A percentile compares a stretch with the other conserved stretches of the same genome.
phyloP scores from a whole-genome alignment of 371 early-diverging fungal genomes.

The Coemansia sp. region DNA sequence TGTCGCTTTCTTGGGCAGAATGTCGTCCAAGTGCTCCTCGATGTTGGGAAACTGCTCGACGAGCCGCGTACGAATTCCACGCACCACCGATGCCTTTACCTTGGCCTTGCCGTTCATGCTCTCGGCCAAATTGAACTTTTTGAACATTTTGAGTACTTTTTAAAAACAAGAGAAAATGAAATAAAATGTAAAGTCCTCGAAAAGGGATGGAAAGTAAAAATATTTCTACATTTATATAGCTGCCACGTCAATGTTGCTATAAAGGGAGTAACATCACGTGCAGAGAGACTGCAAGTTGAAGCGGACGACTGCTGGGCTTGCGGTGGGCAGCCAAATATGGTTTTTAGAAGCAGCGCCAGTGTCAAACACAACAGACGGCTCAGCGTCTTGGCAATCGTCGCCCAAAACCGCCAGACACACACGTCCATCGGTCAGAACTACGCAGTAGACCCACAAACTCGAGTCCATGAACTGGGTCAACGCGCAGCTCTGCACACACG shows the following conservation, averaged over 20 bases:
- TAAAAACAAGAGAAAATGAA: not conserved
- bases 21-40: slow-evolving; percentile 79
- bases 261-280: slow-evolving; percentile 4
- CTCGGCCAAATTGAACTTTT: slow-evolving; percentile 48
- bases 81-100: slow-evolving; percentile 90
- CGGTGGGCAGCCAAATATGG: slow-evolving; percentile 44
- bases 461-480: slow-evolving; percentile 16
- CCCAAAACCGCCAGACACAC: slow-evolving; percentile 15
- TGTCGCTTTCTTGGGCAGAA: slow-evolving; percentile 91
- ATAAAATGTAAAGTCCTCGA: not conserved
- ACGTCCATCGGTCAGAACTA: slow-evolving; percentile 22
- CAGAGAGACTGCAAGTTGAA: slow-evolving; percentile 21
- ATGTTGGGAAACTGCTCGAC: slow-evolving; percentile 84
- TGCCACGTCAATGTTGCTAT: not conserved
- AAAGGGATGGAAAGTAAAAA: not conserved
- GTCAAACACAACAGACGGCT: slow-evolving; percentile 14
- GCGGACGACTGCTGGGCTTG: slow-evolving; percentile 33
- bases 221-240: not conserved
- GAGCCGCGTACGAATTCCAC: slow-evolving; percentile 82
- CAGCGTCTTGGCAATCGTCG: not conserved
- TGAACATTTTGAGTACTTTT: slow-evolving; percentile 34
- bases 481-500: not conserved
- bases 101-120: slow-evolving; percentile 74
- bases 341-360: not conserved
- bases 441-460: slow-evolving; percentile 24